Evolutionary conservation across 768 basidiomycete genomes (phyloP), one percentile per base, ranked within the genome.

Genomic region (Boletus huronensis): DNA sequence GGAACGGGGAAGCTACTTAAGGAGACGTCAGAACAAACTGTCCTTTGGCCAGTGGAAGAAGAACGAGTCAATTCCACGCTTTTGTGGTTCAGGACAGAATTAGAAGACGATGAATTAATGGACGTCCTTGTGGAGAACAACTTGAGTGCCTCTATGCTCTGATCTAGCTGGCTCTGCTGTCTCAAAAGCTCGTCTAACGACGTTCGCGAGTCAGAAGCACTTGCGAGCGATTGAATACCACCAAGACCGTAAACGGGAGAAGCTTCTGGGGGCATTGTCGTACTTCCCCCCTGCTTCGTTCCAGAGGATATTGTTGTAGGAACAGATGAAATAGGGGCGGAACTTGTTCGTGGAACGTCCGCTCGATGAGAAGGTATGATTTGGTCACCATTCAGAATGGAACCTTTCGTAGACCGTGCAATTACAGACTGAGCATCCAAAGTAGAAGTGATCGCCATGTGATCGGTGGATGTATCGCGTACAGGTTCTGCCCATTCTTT

Each of bases 1-100:
- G 87, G 88, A 34, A 77, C 70, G 5, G 87, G 88, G 70, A 90
- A 90, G 41, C 76, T 74, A 59, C 86, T 88, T 48, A 90, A 70
- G 3, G 88, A 88, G 56, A 89, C 81, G n/a, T 86, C 84, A 21
- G 68, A 70, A 13, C 53, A 67, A 48, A 65, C 21, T 11, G 68
- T 68, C 48, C 58, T 65, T 36, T 64, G 66, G 44, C 62, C 58
- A 16, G 40, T 62, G 41, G 70, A 70, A 59, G 44, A 53, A 31
- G 54, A 72, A 49, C 60, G 69, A 45, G 44, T 49, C 40, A 58
- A 21, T 32, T 66, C 57, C 19, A 9, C 42, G 26, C 49, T 42
- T 41, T 40, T 42, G n/a, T 25, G n/a, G 34, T 50, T 43, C n/a
- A 10, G 19, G 58, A 75, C 76, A 17, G 68, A 67, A 35, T 69